These are phyloP conservation scores for Flaveria brownii DNA, from an alignment of 129 eudicot species.

Conservation along the genomic window DNA sequence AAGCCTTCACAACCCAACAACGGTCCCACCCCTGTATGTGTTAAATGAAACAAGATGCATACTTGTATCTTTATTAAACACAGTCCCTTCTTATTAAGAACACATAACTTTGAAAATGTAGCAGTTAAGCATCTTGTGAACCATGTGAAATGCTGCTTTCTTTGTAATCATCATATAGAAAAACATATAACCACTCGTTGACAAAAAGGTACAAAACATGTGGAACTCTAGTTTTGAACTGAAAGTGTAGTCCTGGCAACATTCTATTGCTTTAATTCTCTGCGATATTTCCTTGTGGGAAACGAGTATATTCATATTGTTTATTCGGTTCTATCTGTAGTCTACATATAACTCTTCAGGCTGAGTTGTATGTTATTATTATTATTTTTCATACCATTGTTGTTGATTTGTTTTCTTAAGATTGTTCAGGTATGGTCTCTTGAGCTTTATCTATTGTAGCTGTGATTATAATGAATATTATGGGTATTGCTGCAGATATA, in stretches of 20 bases:
- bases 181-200: not conserved
- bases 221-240: not conserved
- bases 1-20: too few relatives aligned
- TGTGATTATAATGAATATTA: not conserved
- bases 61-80: too few relatives aligned
- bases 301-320: not conserved
- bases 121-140: not conserved
- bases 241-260: not conserved
- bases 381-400: not conserved
- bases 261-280: not conserved
- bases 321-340: not conserved
- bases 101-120: not conserved
- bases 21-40: too few relatives aligned
- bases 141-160: not conserved
- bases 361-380: not conserved
- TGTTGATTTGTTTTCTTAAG: not conserved
- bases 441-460: not conserved
- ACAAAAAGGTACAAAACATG: not conserved
- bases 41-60: too few relatives aligned
- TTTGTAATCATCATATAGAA: not conserved
- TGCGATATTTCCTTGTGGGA: not conserved
- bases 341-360: not conserved
- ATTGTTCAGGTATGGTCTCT: not conserved
- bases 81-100: too few relatives aligned
- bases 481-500: slow-evolving; percentile 57